Evolutionary conservation across 495 filamentous ascomycete species (phyloP).

Genomic region (Ramalina intermedia): DNA sequence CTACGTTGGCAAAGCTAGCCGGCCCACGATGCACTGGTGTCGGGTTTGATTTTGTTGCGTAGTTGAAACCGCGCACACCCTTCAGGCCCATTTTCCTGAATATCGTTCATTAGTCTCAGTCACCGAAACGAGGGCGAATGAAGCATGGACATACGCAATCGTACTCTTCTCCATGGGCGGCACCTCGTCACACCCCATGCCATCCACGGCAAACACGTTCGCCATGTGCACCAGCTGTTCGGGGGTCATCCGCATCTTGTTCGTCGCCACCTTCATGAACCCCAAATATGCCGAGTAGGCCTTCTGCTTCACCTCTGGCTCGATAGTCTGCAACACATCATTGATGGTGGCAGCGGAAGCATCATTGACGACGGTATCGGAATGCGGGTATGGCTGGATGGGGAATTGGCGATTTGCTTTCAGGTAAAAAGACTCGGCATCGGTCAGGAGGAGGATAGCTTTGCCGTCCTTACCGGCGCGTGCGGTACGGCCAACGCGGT

Average conservation of each 20-base stretch:
- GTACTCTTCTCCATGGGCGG: constrained; percentile 32
- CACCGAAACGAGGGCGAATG: not conserved
- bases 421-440: constrained; percentile 46
- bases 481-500: constrained; percentile 64
- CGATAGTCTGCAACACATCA: constrained; percentile 27
- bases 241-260: constrained; percentile 26
- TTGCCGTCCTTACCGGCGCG: constrained; percentile 55
- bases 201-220: constrained; percentile 29
- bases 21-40: too few species aligned
- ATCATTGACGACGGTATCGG: constrained; percentile 23
- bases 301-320: constrained; percentile 34
- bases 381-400: constrained; percentile 37
- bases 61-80: constrained; percentile 32
- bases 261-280: constrained; percentile 30
- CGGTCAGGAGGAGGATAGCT: constrained; percentile 47
- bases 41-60: constrained; percentile 5
- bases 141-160: constrained; percentile 10
- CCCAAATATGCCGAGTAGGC: constrained; percentile 43
- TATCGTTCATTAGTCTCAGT: not conserved
- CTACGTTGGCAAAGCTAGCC: too few species aligned
- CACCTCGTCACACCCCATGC: constrained; percentile 32
- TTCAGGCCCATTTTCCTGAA: constrained; percentile 33
- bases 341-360: not conserved
- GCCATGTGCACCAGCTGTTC: constrained; percentile 30
- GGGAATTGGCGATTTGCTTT: constrained; percentile 36